Evolutionary conservation across 2,329 filamentous ascomycete genomes (phyloP), one percentile per base, ranked within the genome.

Genomic region (Talaromyces sp.): DNA sequence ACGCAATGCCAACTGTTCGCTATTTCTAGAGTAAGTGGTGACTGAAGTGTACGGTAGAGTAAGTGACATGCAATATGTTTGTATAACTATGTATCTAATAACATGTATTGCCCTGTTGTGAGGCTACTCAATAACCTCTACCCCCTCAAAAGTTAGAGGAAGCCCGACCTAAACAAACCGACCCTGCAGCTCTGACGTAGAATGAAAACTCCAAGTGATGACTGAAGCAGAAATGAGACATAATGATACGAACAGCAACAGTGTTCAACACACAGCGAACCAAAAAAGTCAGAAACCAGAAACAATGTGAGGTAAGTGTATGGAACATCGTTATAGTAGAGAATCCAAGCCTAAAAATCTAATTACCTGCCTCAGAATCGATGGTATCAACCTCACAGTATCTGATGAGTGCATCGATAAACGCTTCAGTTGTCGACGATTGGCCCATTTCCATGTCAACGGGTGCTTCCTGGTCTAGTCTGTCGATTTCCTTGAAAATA

Each of bases 391-490:
- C 90, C 57, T 94, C 79, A 36, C 97, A 91, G 21, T 99, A 59
- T 43, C 57, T 48, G 36, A 59, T 77, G 22, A 99, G 88, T 78
- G 99, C 94, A 72, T 99, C 94, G 35, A 99, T 77, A 62, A 97
- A 84, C 0, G 92, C 93, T 72, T 99, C 94, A 7, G 97, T 75
- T 65, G 97, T 95, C 1, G 89, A 90, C 45, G 86, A 86, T 1
- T 96, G 91, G 25, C 93, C 92, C 45, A 90, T 87, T 0, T 91
- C 93, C 93, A 97, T 97, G 1, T 91, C 91, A 10, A 97, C 91
- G 5, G 91, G 90, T 65, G 91, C 89, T 43, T 86, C 84, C 70
- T 88, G 88, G 73, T 99, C 94, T 74, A 87, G 89, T 62, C 88
- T 83, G 72, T 99, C 93, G 67, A 99, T 91, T 71, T 96, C 91